phyloP scores from a whole-genome alignment of 2,329 filamentous ascomycete genomes.

The Beauveria sp. region DNA sequence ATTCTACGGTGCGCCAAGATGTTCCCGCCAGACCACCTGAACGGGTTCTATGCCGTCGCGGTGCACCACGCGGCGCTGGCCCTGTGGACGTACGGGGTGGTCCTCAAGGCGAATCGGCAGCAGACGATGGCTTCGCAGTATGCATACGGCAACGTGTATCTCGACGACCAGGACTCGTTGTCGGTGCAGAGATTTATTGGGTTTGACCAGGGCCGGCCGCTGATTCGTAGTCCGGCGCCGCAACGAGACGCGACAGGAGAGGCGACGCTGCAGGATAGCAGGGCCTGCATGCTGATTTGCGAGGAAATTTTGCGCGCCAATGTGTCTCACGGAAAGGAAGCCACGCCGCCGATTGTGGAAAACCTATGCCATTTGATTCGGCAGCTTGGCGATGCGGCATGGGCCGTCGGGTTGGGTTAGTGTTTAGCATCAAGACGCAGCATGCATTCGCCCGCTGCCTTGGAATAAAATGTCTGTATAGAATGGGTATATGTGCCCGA shows the following conservation, averaged over 20 bases:
- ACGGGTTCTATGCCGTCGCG: conserved; percentile 60
- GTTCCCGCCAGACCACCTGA: conserved; percentile 45
- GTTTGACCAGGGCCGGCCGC: conserved; percentile 46
- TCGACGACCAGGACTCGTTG: conserved; percentile 49
- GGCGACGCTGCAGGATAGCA: conserved; percentile 45
- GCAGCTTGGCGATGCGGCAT: conserved; percentile 47
- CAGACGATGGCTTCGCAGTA: conserved; percentile 26
- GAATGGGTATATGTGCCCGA: not conserved
- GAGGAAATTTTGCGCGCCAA: conserved; percentile 49
- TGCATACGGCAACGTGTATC: conserved; percentile 34
- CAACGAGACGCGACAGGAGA: conserved; percentile 22
- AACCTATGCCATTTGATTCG: conserved; percentile 58
- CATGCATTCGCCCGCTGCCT: not conserved
- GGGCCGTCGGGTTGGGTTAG: conserved; percentile 26
- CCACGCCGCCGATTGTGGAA: conserved; percentile 54
- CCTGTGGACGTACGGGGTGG: conserved; percentile 62
- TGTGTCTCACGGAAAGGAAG: conserved; percentile 34
- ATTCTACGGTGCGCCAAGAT: conserved; percentile 51
- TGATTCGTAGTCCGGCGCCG: conserved; percentile 32
- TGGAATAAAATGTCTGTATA: not conserved
- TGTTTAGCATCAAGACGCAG: not conserved
- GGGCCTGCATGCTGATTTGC: conserved; percentile 49
- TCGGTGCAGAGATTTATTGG: conserved; percentile 49
- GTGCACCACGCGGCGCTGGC: conserved; percentile 62
- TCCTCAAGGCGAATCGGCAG: conserved; percentile 34